A percentile compares a stretch with the other conserved stretches of the same genome.
phyloP scores from a whole-genome alignment of 768 basidiomycete genomes.

The Terana coerulea region DNA sequence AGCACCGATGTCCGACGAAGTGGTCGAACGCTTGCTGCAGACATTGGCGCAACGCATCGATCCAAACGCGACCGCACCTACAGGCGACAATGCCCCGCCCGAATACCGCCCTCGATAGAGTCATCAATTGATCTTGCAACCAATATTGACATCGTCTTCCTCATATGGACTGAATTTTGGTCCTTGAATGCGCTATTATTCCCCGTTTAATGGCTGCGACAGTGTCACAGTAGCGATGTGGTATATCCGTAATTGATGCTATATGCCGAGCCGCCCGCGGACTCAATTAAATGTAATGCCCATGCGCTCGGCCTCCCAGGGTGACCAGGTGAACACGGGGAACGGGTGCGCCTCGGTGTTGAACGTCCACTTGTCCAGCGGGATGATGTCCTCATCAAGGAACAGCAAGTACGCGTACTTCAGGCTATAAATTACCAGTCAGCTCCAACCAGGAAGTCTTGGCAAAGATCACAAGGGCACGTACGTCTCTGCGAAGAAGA shows the following conservation, averaged over 20 bases:
- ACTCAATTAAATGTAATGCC: slow-evolving; percentile 15
- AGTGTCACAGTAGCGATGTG: too few species aligned
- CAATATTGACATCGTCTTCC: too few species aligned
- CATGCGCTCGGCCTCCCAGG: slow-evolving; percentile 43
- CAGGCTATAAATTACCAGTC: slow-evolving; percentile 35
- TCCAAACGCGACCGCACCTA: too few species aligned
- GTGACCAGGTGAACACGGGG: slow-evolving; percentile 64
- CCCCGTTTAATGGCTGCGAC: too few species aligned
- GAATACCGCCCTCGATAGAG: too few species aligned
- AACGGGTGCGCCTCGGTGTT: slow-evolving; percentile 72
- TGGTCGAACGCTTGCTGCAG: background rate
- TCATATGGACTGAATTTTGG: background rate
- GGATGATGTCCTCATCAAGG: slow-evolving; percentile 53
- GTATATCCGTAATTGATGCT: too few species aligned
- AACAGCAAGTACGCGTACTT: slow-evolving; percentile 73
- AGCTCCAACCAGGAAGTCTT: background rate
- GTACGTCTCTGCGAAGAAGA: slow-evolving; percentile 51
- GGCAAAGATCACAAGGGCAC: slow-evolving; percentile 8
- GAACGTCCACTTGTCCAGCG: slow-evolving; percentile 38
- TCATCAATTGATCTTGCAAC: too few species aligned
- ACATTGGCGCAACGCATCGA: background rate
- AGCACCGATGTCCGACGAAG: background rate
- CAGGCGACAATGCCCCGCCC: too few species aligned
- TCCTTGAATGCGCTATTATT: background rate
- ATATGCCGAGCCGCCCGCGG: background rate